A percentile compares a stretch with the other conserved stretches of the same genome.
These are phyloP conservation scores for Saccharomyces hybrid DNA, from an alignment of 1,139 yeast genomes.

Conservation along the genomic window DNA sequence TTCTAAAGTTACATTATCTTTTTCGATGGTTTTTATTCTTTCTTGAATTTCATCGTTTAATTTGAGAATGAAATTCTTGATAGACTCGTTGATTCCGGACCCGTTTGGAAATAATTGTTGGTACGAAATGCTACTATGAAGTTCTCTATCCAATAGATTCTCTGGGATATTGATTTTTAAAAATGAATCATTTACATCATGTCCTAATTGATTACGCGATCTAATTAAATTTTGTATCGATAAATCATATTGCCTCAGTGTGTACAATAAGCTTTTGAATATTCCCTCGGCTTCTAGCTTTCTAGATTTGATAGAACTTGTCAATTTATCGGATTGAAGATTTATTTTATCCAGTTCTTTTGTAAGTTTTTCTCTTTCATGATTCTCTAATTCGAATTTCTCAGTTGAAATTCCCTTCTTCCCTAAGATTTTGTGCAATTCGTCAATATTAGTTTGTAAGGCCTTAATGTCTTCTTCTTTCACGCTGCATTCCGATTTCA, in stretches of 20 bases:
- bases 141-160: background rate
- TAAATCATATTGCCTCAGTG: slow-evolving; percentile 42
- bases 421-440: slow-evolving; percentile 42
- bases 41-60: slow-evolving; percentile 34
- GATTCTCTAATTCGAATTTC: slow-evolving; percentile 55
- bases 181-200: slow-evolving; percentile 20
- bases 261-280: slow-evolving; percentile 44
- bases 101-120: slow-evolving; percentile 1
- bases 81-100: slow-evolving; percentile 4
- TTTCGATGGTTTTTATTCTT: slow-evolving; percentile 48
- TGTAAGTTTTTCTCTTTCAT: slow-evolving; percentile 45
- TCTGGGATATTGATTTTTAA: slow-evolving; percentile 1
- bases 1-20: slow-evolving; percentile 41
- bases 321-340: slow-evolving; percentile 36
- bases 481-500: no score
- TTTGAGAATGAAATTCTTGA: slow-evolving; percentile 8
- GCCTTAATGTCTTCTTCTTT: no score
- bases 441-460: slow-evolving; percentile 35
- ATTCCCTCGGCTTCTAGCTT: slow-evolving; percentile 43
- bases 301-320: slow-evolving; percentile 38
- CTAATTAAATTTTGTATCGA: slow-evolving; percentile 34
- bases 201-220: slow-evolving; percentile 33
- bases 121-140: background rate
- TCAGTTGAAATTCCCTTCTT: slow-evolving; percentile 52
- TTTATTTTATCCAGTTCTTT: slow-evolving; percentile 46